These are phyloP conservation scores for Globisporangium iwayamae DNA, from an alignment of 352 stramenopile genomes.

Conservation along the genomic window DNA sequence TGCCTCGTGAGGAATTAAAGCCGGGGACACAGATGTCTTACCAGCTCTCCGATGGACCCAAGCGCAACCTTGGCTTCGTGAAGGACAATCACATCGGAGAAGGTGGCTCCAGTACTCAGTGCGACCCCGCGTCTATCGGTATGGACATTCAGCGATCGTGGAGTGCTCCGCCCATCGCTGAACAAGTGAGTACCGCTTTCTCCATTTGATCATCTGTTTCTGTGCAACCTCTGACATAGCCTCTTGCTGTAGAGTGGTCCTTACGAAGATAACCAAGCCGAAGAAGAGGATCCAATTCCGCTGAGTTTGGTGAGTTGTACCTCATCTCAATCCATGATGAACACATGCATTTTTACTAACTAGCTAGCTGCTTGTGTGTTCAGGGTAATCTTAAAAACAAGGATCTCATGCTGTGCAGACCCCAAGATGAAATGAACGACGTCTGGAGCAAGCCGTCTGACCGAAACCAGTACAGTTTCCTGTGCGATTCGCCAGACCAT, in stretches of 20 bases:
- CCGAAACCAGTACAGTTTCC: constrained; percentile 4
- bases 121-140: constrained; percentile 8
- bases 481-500: constrained; percentile 29
- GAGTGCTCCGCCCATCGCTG: constrained; percentile 38
- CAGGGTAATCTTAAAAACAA: constrained; percentile 11
- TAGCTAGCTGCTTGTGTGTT: not conserved
- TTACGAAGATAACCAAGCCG: constrained; percentile 39
- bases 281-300: constrained; percentile 21
- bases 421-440: constrained; percentile 6
- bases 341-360: constrained; percentile 4
- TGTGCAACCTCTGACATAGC: not conserved
- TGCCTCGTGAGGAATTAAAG: constrained; percentile 6
- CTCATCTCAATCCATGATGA: not conserved
- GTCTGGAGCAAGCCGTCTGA: constrained; percentile 13
- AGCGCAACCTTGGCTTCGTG: not conserved
- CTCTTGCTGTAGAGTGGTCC: constrained; percentile 3
- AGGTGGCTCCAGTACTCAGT: not conserved
- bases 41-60: not conserved
- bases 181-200: constrained; percentile 26
- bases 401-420: not conserved
- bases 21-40: constrained; percentile 2
- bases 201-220: not conserved
- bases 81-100: constrained; percentile 12
- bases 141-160: constrained; percentile 40
- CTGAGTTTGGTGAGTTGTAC: constrained; percentile 25